Percentiles rank a stretch among this genome's conserved stretches.
Conservation (phyloP, 106 monocot genomes). For the Dendrobium nobile region DNA sequence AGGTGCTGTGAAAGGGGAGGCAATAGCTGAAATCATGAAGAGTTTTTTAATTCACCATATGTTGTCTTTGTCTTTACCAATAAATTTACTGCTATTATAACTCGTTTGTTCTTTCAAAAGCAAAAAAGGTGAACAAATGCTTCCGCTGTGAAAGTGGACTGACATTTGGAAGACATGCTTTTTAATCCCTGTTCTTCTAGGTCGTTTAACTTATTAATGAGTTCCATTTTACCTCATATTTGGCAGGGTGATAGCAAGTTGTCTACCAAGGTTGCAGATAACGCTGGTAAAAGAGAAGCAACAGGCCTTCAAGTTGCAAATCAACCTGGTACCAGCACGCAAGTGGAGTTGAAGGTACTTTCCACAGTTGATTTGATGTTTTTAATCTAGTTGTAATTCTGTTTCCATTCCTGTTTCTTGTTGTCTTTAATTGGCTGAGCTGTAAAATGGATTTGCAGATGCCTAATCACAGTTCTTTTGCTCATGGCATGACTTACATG, state of each 20-base stretch:
- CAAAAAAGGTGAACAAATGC: neutral
- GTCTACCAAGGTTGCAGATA: neutral
- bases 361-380: neutral
- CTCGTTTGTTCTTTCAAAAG: neutral
- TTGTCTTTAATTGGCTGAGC: neutral
- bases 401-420: neutral
- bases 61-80: too few species aligned
- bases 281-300: neutral
- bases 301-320: neutral
- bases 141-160: neutral
- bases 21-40: too few species aligned
- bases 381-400: neutral
- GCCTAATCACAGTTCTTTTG: slow-evolving; percentile 4
- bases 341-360: slow-evolving; percentile 3
- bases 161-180: neutral
- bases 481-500: slow-evolving; percentile 3
- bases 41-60: too few species aligned
- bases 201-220: neutral
- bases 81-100: neutral
- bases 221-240: neutral
- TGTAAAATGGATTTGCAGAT: neutral
- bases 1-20: too few species aligned
- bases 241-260: slow-evolving; percentile 6
- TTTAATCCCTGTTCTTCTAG: neutral
- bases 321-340: neutral